A percentile compares a stretch with the other conserved stretches of the same genome.
phyloP scores from a whole-genome alignment of 2,329 filamentous ascomycete species.

The Pyrenophora seminiperda region DNA sequence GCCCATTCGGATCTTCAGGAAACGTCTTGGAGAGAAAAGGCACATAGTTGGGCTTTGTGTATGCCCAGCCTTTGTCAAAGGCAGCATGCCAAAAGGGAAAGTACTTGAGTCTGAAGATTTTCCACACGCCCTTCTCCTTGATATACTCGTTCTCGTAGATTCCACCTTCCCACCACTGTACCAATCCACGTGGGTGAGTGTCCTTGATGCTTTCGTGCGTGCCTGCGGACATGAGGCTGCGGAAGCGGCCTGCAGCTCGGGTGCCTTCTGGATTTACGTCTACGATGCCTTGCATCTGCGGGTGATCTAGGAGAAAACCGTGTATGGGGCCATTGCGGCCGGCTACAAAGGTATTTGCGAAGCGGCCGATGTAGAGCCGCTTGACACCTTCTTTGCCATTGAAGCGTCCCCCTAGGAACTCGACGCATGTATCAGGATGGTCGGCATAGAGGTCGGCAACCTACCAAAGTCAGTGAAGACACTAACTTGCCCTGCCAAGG shows the following conservation, averaged over 20 bases:
- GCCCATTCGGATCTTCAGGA: slow-evolving; percentile 58
- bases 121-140: slow-evolving; percentile 61
- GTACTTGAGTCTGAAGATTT: slow-evolving; percentile 60
- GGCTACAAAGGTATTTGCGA: slow-evolving; percentile 57
- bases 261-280: slow-evolving; percentile 56
- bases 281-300: slow-evolving; percentile 63
- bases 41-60: slow-evolving; percentile 60
- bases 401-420: slow-evolving; percentile 62
- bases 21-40: slow-evolving; percentile 57
- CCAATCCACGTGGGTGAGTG: slow-evolving; percentile 57
- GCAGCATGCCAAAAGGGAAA: slow-evolving; percentile 63
- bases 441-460: slow-evolving; percentile 56
- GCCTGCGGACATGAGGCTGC: slow-evolving; percentile 61
- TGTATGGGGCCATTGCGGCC: slow-evolving; percentile 62
- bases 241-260: slow-evolving; percentile 59
- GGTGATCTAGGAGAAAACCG: slow-evolving; percentile 63
- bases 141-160: slow-evolving; percentile 65
- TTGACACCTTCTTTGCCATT: slow-evolving; percentile 58
- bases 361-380: slow-evolving; percentile 60
- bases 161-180: slow-evolving; percentile 65
- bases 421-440: slow-evolving; percentile 60
- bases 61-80: slow-evolving; percentile 59
- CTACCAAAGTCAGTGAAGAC: slow-evolving; percentile 19
- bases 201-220: slow-evolving; percentile 59
- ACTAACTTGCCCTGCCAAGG: not conserved